phyloP scores from a whole-genome alignment of 208 protist species.

The Sergeia podlipaevii region DNA sequence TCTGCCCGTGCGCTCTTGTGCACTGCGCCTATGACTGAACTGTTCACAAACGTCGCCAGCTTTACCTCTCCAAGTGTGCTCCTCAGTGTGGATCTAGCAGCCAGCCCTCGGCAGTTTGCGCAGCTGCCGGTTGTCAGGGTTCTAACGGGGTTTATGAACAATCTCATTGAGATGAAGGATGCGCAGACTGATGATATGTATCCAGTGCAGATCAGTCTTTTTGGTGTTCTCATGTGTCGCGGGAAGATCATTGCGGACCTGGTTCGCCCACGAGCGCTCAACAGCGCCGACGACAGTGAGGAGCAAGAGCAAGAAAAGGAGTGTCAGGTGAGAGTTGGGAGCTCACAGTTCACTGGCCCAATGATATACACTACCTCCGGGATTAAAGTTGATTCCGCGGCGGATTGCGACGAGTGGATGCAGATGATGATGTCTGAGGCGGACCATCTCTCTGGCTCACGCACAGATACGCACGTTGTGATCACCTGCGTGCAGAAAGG shows the following conservation, averaged over 20 bases:
- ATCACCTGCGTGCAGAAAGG: slow-evolving; percentile 31
- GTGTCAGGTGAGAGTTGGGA: slow-evolving; percentile 13
- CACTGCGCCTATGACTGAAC: not conserved
- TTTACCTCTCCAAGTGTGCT: not conserved
- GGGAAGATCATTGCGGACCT: slow-evolving; percentile 22
- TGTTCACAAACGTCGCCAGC: not conserved
- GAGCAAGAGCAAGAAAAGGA: slow-evolving; percentile 3
- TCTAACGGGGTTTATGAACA: slow-evolving; percentile 6
- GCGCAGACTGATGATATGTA: slow-evolving; percentile 1
- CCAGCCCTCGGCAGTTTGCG: not conserved
- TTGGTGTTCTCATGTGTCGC: slow-evolving; percentile 23
- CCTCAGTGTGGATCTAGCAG: not conserved
- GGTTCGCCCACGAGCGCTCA: not conserved
- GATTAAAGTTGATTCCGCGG: slow-evolving; percentile 12
- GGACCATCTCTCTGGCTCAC: slow-evolving; percentile 7
- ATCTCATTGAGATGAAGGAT: slow-evolving; percentile 1
- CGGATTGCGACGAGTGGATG: slow-evolving; percentile 16
- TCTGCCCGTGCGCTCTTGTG: not conserved
- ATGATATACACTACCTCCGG: slow-evolving; percentile 27
- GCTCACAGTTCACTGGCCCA: slow-evolving; percentile 30
- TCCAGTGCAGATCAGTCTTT: slow-evolving; percentile 19
- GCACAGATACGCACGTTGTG: slow-evolving; percentile 20
- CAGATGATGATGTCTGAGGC: slow-evolving; percentile 23
- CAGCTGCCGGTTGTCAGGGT: too few species aligned
- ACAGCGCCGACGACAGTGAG: not conserved